Conservation (phyloP, 352 stramenopile genomes). For the Globisporangium barbulae region DNA sequence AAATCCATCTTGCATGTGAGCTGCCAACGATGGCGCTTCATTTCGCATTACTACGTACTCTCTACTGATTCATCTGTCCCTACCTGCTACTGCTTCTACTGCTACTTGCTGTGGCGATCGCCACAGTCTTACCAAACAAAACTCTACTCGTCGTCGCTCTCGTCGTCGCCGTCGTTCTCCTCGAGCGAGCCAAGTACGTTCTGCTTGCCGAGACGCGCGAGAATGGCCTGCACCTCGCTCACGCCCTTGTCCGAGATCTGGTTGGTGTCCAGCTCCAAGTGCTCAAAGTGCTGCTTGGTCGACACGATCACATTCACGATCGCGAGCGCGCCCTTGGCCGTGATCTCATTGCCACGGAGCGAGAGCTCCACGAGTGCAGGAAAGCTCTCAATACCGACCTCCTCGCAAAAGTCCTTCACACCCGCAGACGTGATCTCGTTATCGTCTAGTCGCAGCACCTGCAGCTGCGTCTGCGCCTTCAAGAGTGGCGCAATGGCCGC, state of each 20-base stretch:
- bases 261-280: slow-evolving; percentile 67
- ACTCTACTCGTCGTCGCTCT: slow-evolving; percentile 37
- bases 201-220: slow-evolving; percentile 46
- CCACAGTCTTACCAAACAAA: neutral
- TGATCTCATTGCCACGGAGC: slow-evolving; percentile 74
- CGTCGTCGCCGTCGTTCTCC: slow-evolving; percentile 80
- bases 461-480: slow-evolving; percentile 41
- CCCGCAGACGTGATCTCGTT: slow-evolving; percentile 77
- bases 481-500: slow-evolving; percentile 62
- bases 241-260: slow-evolving; percentile 74
- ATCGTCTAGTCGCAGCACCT: slow-evolving; percentile 73
- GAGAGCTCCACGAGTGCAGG: slow-evolving; percentile 48
- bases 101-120: neutral
- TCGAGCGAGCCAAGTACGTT: slow-evolving; percentile 66
- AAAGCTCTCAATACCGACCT: slow-evolving; percentile 28
- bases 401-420: slow-evolving; percentile 31
- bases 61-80: slow-evolving; percentile 1
- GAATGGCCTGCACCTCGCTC: slow-evolving; percentile 31
- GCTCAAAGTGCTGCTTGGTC: slow-evolving; percentile 35
- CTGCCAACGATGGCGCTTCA: neutral
- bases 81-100: neutral
- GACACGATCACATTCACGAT: slow-evolving; percentile 45
- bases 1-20: neutral
- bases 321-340: slow-evolving; percentile 59
- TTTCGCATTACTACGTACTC: neutral